Percentiles rank a stretch among this genome's conserved stretches.
phyloP scores from a whole-genome alignment of 1,139 yeast species.

The Yamadazyma songkhlaensis region DNA sequence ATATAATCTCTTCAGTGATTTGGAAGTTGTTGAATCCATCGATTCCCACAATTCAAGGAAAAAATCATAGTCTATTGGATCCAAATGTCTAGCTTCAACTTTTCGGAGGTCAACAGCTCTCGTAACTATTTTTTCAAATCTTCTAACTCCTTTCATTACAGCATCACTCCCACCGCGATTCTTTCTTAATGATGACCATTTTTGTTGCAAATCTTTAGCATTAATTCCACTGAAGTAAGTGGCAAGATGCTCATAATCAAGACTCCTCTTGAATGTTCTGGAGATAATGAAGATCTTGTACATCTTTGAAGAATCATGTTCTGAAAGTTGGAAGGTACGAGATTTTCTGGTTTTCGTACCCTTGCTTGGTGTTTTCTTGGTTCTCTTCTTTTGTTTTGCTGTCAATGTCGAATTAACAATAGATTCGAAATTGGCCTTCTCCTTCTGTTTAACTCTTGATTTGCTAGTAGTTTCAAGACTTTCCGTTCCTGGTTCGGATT shows the following conservation, averaged over 20 bases:
- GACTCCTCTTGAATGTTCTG: constrained; percentile 49
- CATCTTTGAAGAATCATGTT: constrained; percentile 46
- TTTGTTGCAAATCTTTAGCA: constrained; percentile 42
- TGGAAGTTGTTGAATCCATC: constrained; percentile 37
- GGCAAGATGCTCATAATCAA: constrained; percentile 61
- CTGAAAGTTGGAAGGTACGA: constrained; percentile 30
- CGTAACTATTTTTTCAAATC: constrained; percentile 58
- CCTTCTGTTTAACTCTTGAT: constrained; percentile 2
- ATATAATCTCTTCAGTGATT: constrained; percentile 32
- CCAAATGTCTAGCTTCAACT: constrained; percentile 43
- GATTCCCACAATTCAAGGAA: constrained; percentile 60
- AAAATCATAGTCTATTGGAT: constrained; percentile 44
- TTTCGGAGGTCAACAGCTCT: constrained; percentile 50
- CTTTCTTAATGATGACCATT: constrained; percentile 63
- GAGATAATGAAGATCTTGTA: constrained; percentile 64
- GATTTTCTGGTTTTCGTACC: constrained; percentile 11
- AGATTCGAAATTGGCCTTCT: constrained; percentile 5
- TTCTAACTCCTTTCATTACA: constrained; percentile 49
- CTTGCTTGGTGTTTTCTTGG: not conserved
- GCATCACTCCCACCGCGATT: constrained; percentile 53
- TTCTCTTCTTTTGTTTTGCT: constrained; percentile 1
- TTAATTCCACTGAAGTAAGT: constrained; percentile 36
- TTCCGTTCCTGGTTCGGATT: constrained; percentile 1
- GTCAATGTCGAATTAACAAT: constrained; percentile 1
- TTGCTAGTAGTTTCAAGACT: not conserved